phyloP scores from a whole-genome alignment of 176 grass and related monocot genomes.

The Oryza meyeriana region DNA sequence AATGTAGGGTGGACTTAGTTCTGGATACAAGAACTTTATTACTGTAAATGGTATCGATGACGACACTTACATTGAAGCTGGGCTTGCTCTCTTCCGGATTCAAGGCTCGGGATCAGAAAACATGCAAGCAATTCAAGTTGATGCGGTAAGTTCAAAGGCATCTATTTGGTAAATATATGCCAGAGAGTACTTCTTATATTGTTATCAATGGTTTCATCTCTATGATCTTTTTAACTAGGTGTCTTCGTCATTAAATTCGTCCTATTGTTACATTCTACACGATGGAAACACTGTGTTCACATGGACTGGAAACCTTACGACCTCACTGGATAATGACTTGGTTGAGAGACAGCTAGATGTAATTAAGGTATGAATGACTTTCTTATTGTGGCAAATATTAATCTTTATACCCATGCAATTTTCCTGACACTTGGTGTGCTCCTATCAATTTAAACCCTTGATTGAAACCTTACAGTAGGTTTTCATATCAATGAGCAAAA shows the following conservation, averaged over 20 bases:
- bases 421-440: conserved; percentile 2
- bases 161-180: conserved; percentile 12
- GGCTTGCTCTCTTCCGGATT: conserved; percentile 79
- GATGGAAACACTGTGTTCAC: conserved; percentile 77
- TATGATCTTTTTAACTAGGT: conserved; percentile 51
- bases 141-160: conserved; percentile 52
- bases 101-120: conserved; percentile 90
- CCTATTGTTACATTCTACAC: conserved; percentile 90
- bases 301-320: conserved; percentile 68
- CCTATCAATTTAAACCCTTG: not conserved
- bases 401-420: not conserved
- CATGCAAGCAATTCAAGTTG: conserved; percentile 98
- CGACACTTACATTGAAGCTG: conserved; percentile 80
- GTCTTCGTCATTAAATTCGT: conserved; percentile 84
- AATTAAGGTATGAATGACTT: conserved; percentile 71
- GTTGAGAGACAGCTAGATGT: conserved; percentile 92
- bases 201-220: conserved; percentile 22
- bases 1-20: conserved; percentile 78
- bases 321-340: conserved; percentile 79
- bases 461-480: not conserved
- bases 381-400: not conserved
- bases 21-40: conserved; percentile 83
- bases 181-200: conserved; percentile 15
- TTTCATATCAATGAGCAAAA: conserved; percentile 5
- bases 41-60: conserved; percentile 52